phyloP scores from a whole-genome alignment of 352 stramenopile species.

The Phytophthora syringae region DNA sequence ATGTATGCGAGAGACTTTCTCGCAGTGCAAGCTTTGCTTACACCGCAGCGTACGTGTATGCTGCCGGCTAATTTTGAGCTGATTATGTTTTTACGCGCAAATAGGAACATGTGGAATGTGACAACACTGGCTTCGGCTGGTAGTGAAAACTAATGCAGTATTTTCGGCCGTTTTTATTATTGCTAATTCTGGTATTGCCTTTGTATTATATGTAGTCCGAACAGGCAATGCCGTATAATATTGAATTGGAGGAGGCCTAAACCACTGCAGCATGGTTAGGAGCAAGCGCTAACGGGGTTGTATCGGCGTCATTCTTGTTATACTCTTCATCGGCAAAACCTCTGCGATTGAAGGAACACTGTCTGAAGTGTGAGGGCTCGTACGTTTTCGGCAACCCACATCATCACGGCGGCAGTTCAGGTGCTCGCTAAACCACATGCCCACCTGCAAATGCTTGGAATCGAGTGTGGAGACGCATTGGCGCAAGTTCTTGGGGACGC shows the following conservation, averaged over 20 bases:
- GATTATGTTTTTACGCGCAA: slow-evolving; percentile 9
- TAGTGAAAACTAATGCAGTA: not conserved
- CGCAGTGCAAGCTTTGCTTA: slow-evolving; percentile 13
- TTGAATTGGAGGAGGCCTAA: not conserved
- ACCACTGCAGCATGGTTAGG: slow-evolving; percentile 20
- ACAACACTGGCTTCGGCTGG: not conserved
- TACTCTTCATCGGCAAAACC: slow-evolving; percentile 29
- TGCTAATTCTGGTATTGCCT: not conserved
- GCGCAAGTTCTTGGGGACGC: slow-evolving; percentile 46
- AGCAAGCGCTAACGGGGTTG: slow-evolving; percentile 8
- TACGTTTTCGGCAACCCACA: slow-evolving; percentile 63
- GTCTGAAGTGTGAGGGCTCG: slow-evolving; percentile 51
- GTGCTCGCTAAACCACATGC: slow-evolving; percentile 45
- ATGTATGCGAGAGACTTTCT: slow-evolving; percentile 13
- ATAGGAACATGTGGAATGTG: slow-evolving; percentile 7
- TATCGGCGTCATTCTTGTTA: slow-evolving; percentile 19
- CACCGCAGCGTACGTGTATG: slow-evolving; percentile 6
- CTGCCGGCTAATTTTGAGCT: slow-evolving; percentile 13
- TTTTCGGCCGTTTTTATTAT: slow-evolving; percentile 10
- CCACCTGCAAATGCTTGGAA: slow-evolving; percentile 70
- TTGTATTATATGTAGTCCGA: not conserved
- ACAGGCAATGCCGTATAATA: not conserved
- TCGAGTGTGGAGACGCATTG: slow-evolving; percentile 72
- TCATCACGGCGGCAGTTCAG: slow-evolving; percentile 55
- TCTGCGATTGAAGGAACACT: slow-evolving; percentile 59